Percentiles rank a stretch among this genome's conserved stretches.
Evolutionary conservation across 2,329 filamentous ascomycete genomes (phyloP).

Genomic region (Beauveria pseudobassiana): DNA sequence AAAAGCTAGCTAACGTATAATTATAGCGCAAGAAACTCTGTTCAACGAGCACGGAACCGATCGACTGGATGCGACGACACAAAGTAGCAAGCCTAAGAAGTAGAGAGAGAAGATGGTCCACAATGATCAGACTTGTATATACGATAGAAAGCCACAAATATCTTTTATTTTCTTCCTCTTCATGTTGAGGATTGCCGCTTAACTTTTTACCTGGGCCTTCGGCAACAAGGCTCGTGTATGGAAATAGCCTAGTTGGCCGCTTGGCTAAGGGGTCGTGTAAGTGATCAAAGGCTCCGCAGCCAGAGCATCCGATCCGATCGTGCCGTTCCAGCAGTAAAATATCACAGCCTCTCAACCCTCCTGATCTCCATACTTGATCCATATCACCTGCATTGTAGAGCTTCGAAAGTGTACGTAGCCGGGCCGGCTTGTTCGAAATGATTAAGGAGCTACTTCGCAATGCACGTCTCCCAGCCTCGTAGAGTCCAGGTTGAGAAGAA

Average conservation of each 20-base stretch:
- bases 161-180: not conserved
- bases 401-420: not conserved
- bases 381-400: not conserved
- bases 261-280: too few relatives aligned
- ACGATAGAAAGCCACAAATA: not conserved
- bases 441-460: too few relatives aligned
- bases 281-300: not conserved
- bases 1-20: constrained; percentile 14
- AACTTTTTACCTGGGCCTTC: too few relatives aligned
- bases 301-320: not conserved
- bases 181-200: not conserved
- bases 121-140: not conserved
- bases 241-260: too few relatives aligned
- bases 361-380: not conserved
- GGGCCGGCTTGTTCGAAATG: not conserved
- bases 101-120: constrained; percentile 8
- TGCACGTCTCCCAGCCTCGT: too few relatives aligned
- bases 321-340: not conserved
- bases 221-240: not conserved
- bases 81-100: constrained; percentile 23
- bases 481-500: too few relatives aligned
- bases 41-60: constrained; percentile 41
- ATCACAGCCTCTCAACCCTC: too few relatives aligned
- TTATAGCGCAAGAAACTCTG: constrained; percentile 54
- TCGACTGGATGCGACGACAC: not conserved